Evolutionary conservation across 2,329 filamentous ascomycete species (phyloP).

Genomic region (Fusarium torreyae): DNA sequence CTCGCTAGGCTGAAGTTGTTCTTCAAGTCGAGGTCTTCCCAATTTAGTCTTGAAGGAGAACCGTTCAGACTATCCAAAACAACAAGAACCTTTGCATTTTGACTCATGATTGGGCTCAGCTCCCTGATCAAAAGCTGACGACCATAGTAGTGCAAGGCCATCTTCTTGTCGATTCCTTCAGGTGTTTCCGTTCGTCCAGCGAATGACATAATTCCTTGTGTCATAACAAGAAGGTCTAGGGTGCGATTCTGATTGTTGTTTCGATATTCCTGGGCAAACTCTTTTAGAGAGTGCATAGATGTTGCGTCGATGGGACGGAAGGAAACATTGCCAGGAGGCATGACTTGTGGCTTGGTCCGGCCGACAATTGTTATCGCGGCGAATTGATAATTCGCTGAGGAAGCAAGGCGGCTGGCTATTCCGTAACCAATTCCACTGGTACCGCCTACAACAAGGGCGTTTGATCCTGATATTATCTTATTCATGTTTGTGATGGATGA

Average conservation of each 20-base stretch:
- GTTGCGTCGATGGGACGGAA: conserved; percentile 53
- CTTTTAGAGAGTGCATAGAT: conserved; percentile 53
- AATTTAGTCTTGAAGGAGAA: conserved; percentile 53
- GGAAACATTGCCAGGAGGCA: conserved; percentile 53
- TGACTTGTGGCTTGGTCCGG: conserved; percentile 49
- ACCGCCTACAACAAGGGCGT: conserved; percentile 55
- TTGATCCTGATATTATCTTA: conserved; percentile 9
- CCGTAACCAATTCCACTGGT: conserved; percentile 56
- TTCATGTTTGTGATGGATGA: neutral
- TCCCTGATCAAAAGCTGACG: conserved; percentile 61
- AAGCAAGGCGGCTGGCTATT: conserved; percentile 54
- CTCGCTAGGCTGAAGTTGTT: conserved; percentile 52
- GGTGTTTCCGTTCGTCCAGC: conserved; percentile 57
- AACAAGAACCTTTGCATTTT: conserved; percentile 56
- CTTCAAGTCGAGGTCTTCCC: conserved; percentile 59
- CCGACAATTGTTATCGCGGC: conserved; percentile 53
- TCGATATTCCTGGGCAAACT: conserved; percentile 50
- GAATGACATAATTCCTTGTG: conserved; percentile 56
- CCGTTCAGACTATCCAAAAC: conserved; percentile 55
- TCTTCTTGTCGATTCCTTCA: conserved; percentile 62
- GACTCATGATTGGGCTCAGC: conserved; percentile 55
- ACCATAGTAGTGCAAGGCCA: conserved; percentile 63
- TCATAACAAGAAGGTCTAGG: conserved; percentile 59
- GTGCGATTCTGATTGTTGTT: neutral
- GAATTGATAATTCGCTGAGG: conserved; percentile 35